Conservation (phyloP, 2,329 filamentous ascomycete genomes). For the Calonectria multiphialidica region DNA sequence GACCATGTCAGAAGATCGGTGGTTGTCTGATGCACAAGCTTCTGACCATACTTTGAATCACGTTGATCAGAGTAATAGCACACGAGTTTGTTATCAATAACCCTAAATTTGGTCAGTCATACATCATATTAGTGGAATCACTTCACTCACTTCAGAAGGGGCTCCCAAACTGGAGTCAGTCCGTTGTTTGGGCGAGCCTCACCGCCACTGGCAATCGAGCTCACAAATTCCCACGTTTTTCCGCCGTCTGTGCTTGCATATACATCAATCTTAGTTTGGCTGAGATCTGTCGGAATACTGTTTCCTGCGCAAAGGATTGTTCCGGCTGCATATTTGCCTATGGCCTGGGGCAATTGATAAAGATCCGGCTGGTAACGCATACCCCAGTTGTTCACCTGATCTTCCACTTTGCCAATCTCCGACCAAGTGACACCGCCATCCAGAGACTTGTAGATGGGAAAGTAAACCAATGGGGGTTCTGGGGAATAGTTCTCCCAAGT, state of each 20-base stretch:
- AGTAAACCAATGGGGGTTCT: slow-evolving; percentile 66
- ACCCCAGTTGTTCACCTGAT: slow-evolving; percentile 74
- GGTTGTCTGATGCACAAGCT: slow-evolving; percentile 74
- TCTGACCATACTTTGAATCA: slow-evolving; percentile 72
- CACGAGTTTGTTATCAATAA: slow-evolving; percentile 69
- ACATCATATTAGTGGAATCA: rapidly evolving
- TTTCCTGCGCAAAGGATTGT: slow-evolving; percentile 74
- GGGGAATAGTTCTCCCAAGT: slow-evolving; percentile 70
- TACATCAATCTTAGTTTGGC: slow-evolving; percentile 75
- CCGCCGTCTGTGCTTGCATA: slow-evolving; percentile 75
- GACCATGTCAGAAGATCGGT: slow-evolving; percentile 72
- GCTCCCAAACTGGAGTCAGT: slow-evolving; percentile 79
- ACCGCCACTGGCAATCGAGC: slow-evolving; percentile 74
- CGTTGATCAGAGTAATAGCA: slow-evolving; percentile 81
- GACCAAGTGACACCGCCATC: slow-evolving; percentile 72
- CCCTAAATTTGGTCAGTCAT: slow-evolving; percentile 45
- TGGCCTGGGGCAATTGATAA: slow-evolving; percentile 69
- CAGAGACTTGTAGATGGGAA: slow-evolving; percentile 65
- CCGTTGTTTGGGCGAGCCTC: slow-evolving; percentile 73
- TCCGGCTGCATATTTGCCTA: slow-evolving; percentile 71
- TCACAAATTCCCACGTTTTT: slow-evolving; percentile 75
- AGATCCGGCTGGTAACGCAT: slow-evolving; percentile 78
- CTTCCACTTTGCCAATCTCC: slow-evolving; percentile 71
- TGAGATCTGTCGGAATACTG: slow-evolving; percentile 70
- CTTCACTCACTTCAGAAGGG: slow-evolving; percentile 65